Base-by-base conservation (phyloP, 331 rosid genomes). In the Malus hybrid region DNA sequence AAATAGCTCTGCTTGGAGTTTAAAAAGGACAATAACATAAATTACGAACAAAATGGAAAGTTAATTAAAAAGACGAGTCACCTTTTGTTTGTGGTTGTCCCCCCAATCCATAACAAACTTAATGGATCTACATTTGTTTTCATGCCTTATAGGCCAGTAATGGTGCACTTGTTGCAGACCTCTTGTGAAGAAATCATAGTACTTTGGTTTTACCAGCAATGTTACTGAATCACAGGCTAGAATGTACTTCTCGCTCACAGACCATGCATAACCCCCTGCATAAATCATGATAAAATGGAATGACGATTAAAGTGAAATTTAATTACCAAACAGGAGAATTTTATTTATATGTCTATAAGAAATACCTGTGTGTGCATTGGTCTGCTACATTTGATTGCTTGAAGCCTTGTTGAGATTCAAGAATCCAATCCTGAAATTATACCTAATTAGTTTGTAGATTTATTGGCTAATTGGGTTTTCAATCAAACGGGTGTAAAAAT, bases 221-320 rank as follows among this genome's bases (percentile, higher is more conserved):
- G 97, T 76, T 9, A 82, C 74, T 3, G 94, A 87, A 73, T 91
- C 86, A 75, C 92, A 89, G 0, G 94, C 88, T 50, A 91, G 80
- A 72, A 89, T 91, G 79, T 91, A 87, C 75, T 91, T 89, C 80
- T 89, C 89, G 75, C 93, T 91, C 19, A 91, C 93, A 8, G 94
- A 91, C 92, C 97, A 91, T 9, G 83, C 91, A 59, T 29, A 84
- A n/a, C 97, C 94, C 84, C 69, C 91, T 90, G 60, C 20, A 70
- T 31, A 29, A 73, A 60, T 15, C 67, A 71, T 31, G 34, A 62
- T 14, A 27, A 55, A 28, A 72, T 24, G 24, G 48, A 44, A 22
- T 56, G 31, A 10, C 5, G 18, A 59, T 22, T 1, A 8, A 36
- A 59, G 13, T 11, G 9, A 54, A 22, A 33, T 22, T 31, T 27